Evolutionary conservation across 768 basidiomycete genomes (phyloP), one percentile per base, ranked within the genome.

Genomic region (Leccinum subtestaceum): DNA sequence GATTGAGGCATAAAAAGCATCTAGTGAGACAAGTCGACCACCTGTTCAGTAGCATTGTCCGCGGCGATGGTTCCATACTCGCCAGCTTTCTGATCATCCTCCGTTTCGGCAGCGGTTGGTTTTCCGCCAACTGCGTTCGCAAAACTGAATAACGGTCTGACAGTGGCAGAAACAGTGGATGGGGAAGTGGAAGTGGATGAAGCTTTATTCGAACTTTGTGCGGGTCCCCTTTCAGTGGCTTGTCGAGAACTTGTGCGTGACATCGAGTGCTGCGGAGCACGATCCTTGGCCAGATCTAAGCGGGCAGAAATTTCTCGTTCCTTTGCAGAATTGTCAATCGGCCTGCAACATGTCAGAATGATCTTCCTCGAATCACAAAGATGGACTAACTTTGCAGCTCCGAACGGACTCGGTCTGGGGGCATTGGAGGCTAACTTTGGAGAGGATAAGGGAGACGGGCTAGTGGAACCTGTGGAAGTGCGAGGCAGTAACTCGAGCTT

Each of bases 401-500:
- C 97, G 68, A 98, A 98, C 6, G 95, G 95, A 71, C 82, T 94
- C 59, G 88, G 69, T 36, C 84, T 75, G 36, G 78, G 69, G 5
- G 78, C 72, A 36, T 79, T 75, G 57, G 81, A 74, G 3, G 81
- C 76, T 65, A 90, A 83, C 75, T 89, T 88, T 1, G 91, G 91
- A 8, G 91, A 92, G 1, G 89, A 86, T 47, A 93, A 77, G 3
- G 93, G 89, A 17, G 91, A 88, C 29, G 90, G 82, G 12, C 81
- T 80, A 10, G 84, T 79, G 17, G 93, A 93, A 3, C 76, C 80
- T 49, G 77, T 80, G 12, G 82, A 84, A 31, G 90, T 83, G 34
- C 93, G 86, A 25, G 95, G 95, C 2, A 95, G 77, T 38, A 97
- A 84, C 64, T 95, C 91, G 11, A 98, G 81, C 71, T 92, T 94